A percentile compares a stretch with the other conserved stretches of the same genome.
Evolutionary conservation across 106 monocot genomes (phyloP).

Genomic region (Dactylorhiza incarnata): DNA sequence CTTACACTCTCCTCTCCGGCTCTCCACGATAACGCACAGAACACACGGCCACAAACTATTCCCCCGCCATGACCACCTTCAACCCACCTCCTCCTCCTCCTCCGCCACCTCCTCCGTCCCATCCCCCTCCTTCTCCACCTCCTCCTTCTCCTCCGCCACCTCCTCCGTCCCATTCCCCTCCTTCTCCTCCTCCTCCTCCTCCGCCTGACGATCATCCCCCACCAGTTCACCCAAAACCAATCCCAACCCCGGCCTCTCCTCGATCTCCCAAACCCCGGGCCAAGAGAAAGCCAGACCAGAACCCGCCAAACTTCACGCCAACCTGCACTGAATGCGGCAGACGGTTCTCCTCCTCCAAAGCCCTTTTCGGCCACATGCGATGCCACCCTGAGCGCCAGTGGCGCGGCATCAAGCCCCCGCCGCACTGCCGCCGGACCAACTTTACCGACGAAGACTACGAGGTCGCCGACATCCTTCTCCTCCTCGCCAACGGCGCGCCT

Average conservation of each 20-base stretch:
- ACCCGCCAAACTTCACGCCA: background rate
- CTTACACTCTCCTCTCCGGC: no score
- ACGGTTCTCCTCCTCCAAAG: slow-evolving; percentile 65
- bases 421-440: background rate
- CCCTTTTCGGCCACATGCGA: slow-evolving; percentile 83
- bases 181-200: background rate
- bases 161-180: background rate
- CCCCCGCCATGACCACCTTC: background rate
- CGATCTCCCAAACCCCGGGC: background rate
- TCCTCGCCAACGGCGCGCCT: slow-evolving; percentile 12
- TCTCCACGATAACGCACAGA: no score
- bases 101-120: background rate
- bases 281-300: background rate
- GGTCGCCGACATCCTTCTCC: slow-evolving; percentile 29
- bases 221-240: no score
- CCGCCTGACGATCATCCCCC: background rate
- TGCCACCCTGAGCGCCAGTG: slow-evolving; percentile 74
- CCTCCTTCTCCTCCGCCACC: background rate
- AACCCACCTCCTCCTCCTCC: background rate
- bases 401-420: slow-evolving; percentile 51
- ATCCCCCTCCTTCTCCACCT: background rate
- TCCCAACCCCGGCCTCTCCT: no score
- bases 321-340: slow-evolving; percentile 67
- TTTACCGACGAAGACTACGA: slow-evolving; percentile 19
- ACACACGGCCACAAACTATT: background rate